These are phyloP conservation scores for Dentipellis fragilis DNA, from an alignment of 768 basidiomycete genomes.

Conservation along the genomic window DNA sequence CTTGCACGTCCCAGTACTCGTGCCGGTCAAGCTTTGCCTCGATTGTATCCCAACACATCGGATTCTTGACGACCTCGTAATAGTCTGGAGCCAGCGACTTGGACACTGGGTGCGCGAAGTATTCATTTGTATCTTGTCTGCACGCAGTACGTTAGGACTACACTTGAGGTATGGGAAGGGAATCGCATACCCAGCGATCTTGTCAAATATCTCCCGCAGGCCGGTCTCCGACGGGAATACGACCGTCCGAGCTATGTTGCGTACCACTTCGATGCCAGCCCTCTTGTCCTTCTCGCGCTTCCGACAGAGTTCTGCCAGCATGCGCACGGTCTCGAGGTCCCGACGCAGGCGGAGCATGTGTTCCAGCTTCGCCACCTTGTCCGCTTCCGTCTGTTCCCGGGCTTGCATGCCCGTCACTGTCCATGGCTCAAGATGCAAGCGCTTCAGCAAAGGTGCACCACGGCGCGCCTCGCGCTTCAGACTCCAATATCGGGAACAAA, in stretches of 20 bases:
- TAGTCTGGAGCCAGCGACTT: slow-evolving; percentile 80
- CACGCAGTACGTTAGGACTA: slow-evolving; percentile 3
- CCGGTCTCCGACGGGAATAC: slow-evolving; percentile 59
- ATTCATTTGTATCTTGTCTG: slow-evolving; percentile 64
- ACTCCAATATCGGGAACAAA: slow-evolving; percentile 92
- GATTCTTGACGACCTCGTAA: slow-evolving; percentile 72
- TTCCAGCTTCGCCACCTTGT: slow-evolving; percentile 74
- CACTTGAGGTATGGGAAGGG: neutral
- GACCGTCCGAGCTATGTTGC: slow-evolving; percentile 48
- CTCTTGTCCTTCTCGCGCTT: slow-evolving; percentile 81
- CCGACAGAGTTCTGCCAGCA: slow-evolving; percentile 53
- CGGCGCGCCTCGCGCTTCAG: slow-evolving; percentile 88
- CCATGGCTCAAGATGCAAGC: slow-evolving; percentile 96
- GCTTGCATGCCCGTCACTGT: slow-evolving; percentile 57
- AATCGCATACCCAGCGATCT: slow-evolving; percentile 52
- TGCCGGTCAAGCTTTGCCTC: slow-evolving; percentile 73
- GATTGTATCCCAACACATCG: slow-evolving; percentile 86
- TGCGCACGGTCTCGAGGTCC: slow-evolving; percentile 68
- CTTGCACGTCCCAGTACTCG: slow-evolving; percentile 68
- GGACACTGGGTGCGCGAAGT: slow-evolving; percentile 80
- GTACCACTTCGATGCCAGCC: slow-evolving; percentile 54
- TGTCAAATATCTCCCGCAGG: slow-evolving; percentile 58
- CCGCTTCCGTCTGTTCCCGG: slow-evolving; percentile 67
- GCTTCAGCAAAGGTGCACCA: slow-evolving; percentile 87
- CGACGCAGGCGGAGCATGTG: slow-evolving; percentile 53